phyloP scores from a whole-genome alignment of 805 yeast species.

The Suhomyces prunicola region DNA sequence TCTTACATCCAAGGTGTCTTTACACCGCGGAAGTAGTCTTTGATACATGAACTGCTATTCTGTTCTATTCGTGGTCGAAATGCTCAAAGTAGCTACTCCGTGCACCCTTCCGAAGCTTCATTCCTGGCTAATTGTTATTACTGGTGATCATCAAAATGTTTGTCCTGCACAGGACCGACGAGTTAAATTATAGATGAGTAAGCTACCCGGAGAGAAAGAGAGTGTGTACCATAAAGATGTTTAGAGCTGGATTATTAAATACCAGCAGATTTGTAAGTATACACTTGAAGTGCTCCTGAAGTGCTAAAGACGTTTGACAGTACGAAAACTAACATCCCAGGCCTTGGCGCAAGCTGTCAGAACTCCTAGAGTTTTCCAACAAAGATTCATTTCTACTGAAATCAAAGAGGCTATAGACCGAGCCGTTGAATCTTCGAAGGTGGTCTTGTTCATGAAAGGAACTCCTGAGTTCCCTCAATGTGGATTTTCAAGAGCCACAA shows the following conservation, averaged over 20 bases:
- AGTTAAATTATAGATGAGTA: slow-evolving; percentile 6
- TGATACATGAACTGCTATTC: background rate
- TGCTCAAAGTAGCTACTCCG: background rate
- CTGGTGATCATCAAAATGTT: background rate
- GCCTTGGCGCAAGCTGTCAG: background rate
- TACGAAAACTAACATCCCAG: background rate
- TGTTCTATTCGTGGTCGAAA: background rate
- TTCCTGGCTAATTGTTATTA: background rate
- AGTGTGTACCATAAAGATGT: slow-evolving; percentile 12
- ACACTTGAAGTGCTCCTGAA: background rate
- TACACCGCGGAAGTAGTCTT: background rate
- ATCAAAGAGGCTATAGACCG: slow-evolving; percentile 79
- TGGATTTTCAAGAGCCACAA: slow-evolving; percentile 95
- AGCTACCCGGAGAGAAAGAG: slow-evolving; percentile 1
- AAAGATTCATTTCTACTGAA: slow-evolving; percentile 67
- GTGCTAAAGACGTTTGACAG: background rate
- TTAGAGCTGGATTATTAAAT: slow-evolving; percentile 13
- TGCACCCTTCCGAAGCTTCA: background rate
- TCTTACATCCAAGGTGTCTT: background rate
- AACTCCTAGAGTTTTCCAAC: slow-evolving; percentile 2
- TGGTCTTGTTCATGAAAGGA: slow-evolving; percentile 97
- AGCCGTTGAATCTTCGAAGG: slow-evolving; percentile 88
- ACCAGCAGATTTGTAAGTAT: slow-evolving; percentile 14
- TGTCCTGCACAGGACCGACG: slow-evolving; percentile 7
- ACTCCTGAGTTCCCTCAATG: slow-evolving; percentile 98